Base-by-base conservation (phyloP, 2,329 filamentous ascomycete species). In the Colletotrichum spaethianum region DNA sequence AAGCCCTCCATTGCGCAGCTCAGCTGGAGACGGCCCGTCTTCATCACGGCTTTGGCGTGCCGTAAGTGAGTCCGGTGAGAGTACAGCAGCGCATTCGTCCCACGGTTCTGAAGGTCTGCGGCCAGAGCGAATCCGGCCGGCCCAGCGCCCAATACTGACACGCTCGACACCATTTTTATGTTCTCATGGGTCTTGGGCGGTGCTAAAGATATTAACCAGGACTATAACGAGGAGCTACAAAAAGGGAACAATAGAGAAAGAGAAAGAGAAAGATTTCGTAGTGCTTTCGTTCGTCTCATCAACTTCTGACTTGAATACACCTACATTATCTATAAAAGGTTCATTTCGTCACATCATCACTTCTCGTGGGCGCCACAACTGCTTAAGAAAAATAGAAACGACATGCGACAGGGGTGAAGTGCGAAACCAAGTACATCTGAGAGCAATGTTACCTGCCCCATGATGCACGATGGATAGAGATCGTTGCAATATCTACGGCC, bases 51-150 rank as follows among this genome's bases (percentile, higher is more conserved):
- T 14, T 63, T 56, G 57, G 59, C 59, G 55, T 68, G 57, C 4
- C 65, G 59, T n/a, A 63, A 40, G 36, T 68, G 65, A 56, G 65
- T 68, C 28, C 55, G 57, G 18, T 68, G 65, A 2, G 65, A 68
- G 28, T 68, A 68, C 38, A 68, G 9, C n/a, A 68, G 59, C 31
- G 65, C 63, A 5, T 23, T 48, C 1, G 11, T 44, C 20, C 59
- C 65, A 4, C 46, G n/a, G 26, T 63, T 63, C 26, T 68, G 57
- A 9, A 68, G 65, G 20, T 68, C 65, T 18, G 65, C 65, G 9
- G 65, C 57, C n/a, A 68, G 59, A 48, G 65, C 65, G 28, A 68
- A 68, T 33, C 65, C 65, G 44, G 65, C 65, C 55, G 65, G 65
- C 65, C 65, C 65, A 28, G 65, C 65, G 50, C 65, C 65, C 12